phyloP scores from a whole-genome alignment of 1,284 basidiomycete genomes.

The Phenoliferia sp. region DNA sequence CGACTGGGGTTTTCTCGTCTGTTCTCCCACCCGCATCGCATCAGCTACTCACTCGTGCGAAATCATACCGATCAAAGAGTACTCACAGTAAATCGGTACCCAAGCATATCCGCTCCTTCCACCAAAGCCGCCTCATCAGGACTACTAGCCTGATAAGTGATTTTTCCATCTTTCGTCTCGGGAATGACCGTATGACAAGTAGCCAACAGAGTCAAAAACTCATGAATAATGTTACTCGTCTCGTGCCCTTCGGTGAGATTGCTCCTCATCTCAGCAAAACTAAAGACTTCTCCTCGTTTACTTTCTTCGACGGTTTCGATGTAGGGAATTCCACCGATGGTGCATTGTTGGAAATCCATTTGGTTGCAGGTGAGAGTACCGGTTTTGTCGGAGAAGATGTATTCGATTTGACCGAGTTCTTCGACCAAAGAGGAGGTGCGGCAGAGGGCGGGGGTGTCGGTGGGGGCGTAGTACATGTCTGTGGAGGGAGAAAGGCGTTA shows the following conservation, averaged over 20 bases:
- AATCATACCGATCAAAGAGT: not conserved
- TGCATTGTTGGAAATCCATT: slow-evolving; percentile 95
- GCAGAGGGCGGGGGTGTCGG: slow-evolving; percentile 94
- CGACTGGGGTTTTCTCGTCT: slow-evolving; percentile 93
- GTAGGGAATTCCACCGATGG: slow-evolving; percentile 82
- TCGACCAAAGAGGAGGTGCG: slow-evolving; percentile 96
- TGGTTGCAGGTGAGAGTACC: slow-evolving; percentile 93
- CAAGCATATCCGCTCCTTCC: slow-evolving; percentile 84
- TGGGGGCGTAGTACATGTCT: slow-evolving; percentile 74
- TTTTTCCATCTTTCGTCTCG: slow-evolving; percentile 65
- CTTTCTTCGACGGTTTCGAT: slow-evolving; percentile 82
- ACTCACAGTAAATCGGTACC: slow-evolving; percentile 87
- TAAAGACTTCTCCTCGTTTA: slow-evolving; percentile 55
- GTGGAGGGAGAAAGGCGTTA: not conserved
- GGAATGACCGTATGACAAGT: slow-evolving; percentile 99
- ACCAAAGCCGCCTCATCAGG: slow-evolving; percentile 98
- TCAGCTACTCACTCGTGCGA: slow-evolving; percentile 5
- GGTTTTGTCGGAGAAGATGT: slow-evolving; percentile 98
- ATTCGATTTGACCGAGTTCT: slow-evolving; percentile 97
- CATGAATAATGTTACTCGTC: slow-evolving; percentile 58
- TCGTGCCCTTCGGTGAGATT: slow-evolving; percentile 40
- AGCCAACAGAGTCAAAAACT: slow-evolving; percentile 85
- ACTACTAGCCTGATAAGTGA: slow-evolving; percentile 88
- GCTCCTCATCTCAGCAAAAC: slow-evolving; percentile 43
- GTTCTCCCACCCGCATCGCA: not conserved